These are phyloP conservation scores for Kazachstania sp. DNA, from an alignment of 1,139 yeast species.

Conservation along the genomic window DNA sequence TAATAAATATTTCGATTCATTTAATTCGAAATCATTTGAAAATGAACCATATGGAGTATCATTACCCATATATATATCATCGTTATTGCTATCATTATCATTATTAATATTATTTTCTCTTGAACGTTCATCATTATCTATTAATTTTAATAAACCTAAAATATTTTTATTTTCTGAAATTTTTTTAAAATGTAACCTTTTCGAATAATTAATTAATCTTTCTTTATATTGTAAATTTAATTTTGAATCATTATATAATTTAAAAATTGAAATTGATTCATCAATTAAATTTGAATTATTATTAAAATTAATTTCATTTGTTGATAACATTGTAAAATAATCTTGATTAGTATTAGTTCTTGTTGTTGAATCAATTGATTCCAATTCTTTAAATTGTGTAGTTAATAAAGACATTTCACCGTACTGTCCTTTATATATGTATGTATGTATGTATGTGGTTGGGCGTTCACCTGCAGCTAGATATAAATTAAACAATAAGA, in stretches of 20 bases:
- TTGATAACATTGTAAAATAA: too few relatives aligned
- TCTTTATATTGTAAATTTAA: constrained; percentile 64
- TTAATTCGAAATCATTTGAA: constrained; percentile 1
- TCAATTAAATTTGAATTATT: neutral
- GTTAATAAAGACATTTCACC: constrained; percentile 2
- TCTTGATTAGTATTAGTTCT: neutral
- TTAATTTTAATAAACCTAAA: neutral
- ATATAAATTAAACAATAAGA: neutral
- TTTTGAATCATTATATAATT: constrained; percentile 65
- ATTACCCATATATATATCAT: neutral
- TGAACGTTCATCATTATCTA: neutral
- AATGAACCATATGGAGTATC: constrained; percentile 4
- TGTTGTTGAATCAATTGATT: neutral
- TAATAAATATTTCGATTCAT: neutral
- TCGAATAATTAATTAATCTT: constrained; percentile 73
- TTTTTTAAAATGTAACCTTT: constrained; percentile 34
- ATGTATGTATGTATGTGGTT: too few relatives aligned
- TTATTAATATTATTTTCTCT: too few relatives aligned
- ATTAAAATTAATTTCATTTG: neutral
- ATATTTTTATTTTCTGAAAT: neutral
- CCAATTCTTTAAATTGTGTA: neutral
- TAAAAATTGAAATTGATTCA: constrained; percentile 18
- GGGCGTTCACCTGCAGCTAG: too few relatives aligned
- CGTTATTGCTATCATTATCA: too few relatives aligned
- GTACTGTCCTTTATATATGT: too few relatives aligned